These are phyloP conservation scores for Ottelia alismoides DNA, from an alignment of 106 monocot species.

Conservation along the genomic window DNA sequence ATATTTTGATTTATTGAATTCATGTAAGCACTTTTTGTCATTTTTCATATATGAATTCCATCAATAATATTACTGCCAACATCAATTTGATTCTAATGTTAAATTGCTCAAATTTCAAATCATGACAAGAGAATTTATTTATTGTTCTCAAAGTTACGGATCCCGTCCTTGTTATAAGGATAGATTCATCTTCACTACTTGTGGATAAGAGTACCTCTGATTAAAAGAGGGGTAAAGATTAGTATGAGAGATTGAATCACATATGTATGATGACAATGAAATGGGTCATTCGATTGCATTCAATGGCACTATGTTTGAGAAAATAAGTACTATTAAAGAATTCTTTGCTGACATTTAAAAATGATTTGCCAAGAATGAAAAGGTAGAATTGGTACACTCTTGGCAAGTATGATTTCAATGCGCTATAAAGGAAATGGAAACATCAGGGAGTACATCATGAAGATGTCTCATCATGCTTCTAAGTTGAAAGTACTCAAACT, in stretches of 20 bases:
- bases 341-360: constrained; percentile 5
- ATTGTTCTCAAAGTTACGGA: constrained; percentile 1
- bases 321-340: constrained; percentile 1
- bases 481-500: constrained; percentile 10
- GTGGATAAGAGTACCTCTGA: neutral
- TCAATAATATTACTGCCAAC: neutral
- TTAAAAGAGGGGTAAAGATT: neutral
- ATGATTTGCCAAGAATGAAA: constrained; percentile 4
- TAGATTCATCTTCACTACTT: neutral
- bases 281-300: neutral
- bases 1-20: constrained; percentile 2
- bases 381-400: constrained; percentile 4
- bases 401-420: constrained; percentile 6
- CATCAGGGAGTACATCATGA: constrained; percentile 12
- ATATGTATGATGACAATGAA: constrained; percentile 6
- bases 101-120: constrained; percentile 1
- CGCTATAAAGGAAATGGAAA: constrained; percentile 5
- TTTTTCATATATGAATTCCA: neutral
- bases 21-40: neutral
- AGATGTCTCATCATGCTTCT: constrained; percentile 14
- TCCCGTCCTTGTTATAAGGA: neutral
- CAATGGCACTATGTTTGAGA: neutral
- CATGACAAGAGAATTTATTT: neutral
- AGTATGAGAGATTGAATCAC: constrained; percentile 6
- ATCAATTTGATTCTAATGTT: neutral